These are phyloP conservation scores for Chalciporus piperatoides DNA, from an alignment of 1,284 basidiomycete genomes.

Conservation along the genomic window DNA sequence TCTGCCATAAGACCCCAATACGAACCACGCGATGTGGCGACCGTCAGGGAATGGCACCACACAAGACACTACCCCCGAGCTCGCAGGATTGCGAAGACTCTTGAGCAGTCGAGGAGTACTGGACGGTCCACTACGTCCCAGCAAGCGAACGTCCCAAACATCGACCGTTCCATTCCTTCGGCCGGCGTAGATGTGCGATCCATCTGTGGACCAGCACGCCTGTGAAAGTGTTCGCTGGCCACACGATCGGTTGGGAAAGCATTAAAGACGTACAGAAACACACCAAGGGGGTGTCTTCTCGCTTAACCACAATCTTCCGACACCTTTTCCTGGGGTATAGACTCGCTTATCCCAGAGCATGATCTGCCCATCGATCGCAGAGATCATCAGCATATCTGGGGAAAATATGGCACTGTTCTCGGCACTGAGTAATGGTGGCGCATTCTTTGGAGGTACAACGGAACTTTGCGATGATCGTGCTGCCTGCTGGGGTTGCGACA, in stretches of 20 bases:
- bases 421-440: conserved; percentile 66
- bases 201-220: conserved; percentile 94
- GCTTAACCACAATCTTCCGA: conserved; percentile 82
- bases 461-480: conserved; percentile 28
- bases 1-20: conserved; percentile 17
- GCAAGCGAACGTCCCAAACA: conserved; percentile 87
- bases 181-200: conserved; percentile 87
- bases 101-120: conserved; percentile 73
- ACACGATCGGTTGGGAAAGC: conserved; percentile 3
- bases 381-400: conserved; percentile 83
- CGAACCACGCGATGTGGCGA: conserved; percentile 85
- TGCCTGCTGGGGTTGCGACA: conserved; percentile 25
- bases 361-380: conserved; percentile 90
- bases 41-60: conserved; percentile 89
- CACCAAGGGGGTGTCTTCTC: conserved; percentile 96
- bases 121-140: conserved; percentile 54
- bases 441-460: conserved; percentile 59
- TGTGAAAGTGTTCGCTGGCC: conserved; percentile 31
- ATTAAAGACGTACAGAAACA: conserved; percentile 62
- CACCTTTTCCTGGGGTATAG: conserved; percentile 58
- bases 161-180: conserved; percentile 90
- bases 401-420: conserved; percentile 66
- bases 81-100: conserved; percentile 80
- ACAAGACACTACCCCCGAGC: conserved; percentile 90
- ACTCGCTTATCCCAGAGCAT: conserved; percentile 88